Base-by-base conservation (phyloP, 441 rosid genomes). In the Eutrema salsugineum region DNA sequence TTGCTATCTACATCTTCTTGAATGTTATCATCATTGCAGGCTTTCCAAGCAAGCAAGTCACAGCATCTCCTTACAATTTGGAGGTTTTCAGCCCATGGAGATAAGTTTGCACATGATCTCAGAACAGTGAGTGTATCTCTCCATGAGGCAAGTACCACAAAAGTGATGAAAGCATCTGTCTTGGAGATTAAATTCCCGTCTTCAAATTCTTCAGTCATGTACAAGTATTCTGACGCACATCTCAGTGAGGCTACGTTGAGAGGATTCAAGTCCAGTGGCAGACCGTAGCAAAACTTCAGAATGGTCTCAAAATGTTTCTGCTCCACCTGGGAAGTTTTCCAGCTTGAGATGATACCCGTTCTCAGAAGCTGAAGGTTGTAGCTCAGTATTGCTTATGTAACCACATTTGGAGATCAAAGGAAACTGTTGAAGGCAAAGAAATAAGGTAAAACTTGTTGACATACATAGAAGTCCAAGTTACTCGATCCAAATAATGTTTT, bases 41-140 rank as follows among this genome's bases (percentile, higher is more conserved):
- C 90, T 78, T 86, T 85, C 88, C 90, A 83, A 68, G 94, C 90
- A 33, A 91, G 89, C 33, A 88, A 83, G 60, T 93, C 98, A 15
- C 91, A 86, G 32, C 98, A 87, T 83, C 93, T 84, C 53, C 96
- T 80, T 58, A 91, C 87, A 67, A 91, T 83, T 66, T 89, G 96
- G 58, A 88, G 86, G 75, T 91, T 93, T 67, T 91, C 97, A 6
- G 85, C 88, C 97, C 96, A 89, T 11, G 96, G 96, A 50, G 91
- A 91, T 43, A 89, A 77, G 66, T 60, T 75, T 76, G 83, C 79
- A 8, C 96, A 88, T 16, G 90, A 78, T 84, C 82, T 87, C 36
- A 89, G 88, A 67, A 91, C 89, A 1, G 82, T 79, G 66, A 87
- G 83, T 43, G 90, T 91, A 43, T 89, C 96, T 80, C 82, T 91